Evolutionary conservation across 1,284 basidiomycete genomes (phyloP), one percentile per base, ranked within the genome.

Genomic region (Trametes pubescens): DNA sequence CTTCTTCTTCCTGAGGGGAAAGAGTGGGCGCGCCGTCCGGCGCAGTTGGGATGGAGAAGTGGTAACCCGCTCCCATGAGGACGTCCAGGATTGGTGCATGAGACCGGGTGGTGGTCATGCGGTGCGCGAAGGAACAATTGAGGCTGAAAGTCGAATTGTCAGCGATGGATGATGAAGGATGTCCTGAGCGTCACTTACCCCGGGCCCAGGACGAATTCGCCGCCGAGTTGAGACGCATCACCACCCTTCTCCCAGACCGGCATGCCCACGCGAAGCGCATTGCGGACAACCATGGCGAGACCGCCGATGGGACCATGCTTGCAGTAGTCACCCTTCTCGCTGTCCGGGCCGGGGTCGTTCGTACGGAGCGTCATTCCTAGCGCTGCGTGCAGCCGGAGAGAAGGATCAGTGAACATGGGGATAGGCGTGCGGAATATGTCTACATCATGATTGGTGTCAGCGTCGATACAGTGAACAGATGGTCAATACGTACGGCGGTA

Each of bases 201-300:
- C 51, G 92, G 91, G 26, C 91, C 92, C 57, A 97, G 84, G 29
- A 96, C 85, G 73, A 96, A 96, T 78, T 96, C 95, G 26, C 95
- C 95, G 18, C 95, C 95, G 34, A 96, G 83, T 76, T 95, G 91
- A 55, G 81, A 77, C 51, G 87, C 79, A 72, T 94, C 90, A 0
- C 94, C 94, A 1, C 91, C 92, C 60, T 86, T 87, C 75, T 90
- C 89, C 86, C 88, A 90, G 11, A 95, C 80, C 0, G 93, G 92
- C 86, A 94, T 89, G 38, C 90, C 84, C 16, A 85, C 83, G 58
- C 84, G 84, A 48, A 92, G 72, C 9, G 89, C 88, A 64, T 90
- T 86, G 66, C 85, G 79, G 46, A 92, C 83, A 24, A 92, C 89
- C 79, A 87, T 87, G 24, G 89, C 85, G 46, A 91, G 83, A 11